Conservation (phyloP, 768 basidiomycete genomes). For the Suillus sp. region DNA sequence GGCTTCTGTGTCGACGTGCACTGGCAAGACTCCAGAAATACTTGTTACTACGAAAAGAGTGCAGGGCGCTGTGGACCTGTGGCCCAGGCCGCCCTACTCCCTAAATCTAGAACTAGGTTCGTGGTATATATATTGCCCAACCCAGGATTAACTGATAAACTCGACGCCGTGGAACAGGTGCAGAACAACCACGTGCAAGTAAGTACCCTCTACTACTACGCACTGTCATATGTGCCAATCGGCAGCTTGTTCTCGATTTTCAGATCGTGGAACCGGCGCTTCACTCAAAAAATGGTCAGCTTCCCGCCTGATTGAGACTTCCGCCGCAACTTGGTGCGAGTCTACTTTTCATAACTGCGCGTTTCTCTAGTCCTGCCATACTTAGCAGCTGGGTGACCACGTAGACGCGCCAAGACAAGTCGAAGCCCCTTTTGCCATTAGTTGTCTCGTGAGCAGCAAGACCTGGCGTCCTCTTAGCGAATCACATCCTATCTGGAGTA, state of each 20-base stretch:
- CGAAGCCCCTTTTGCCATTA: background rate
- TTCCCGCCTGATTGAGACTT: background rate
- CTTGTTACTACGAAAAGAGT: background rate
- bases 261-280: background rate
- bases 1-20: background rate
- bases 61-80: background rate
- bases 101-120: background rate
- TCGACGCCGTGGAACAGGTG: background rate
- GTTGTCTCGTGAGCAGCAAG: background rate
- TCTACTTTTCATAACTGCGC: background rate
- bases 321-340: background rate
- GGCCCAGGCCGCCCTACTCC: background rate
- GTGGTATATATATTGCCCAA: background rate
- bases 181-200: constrained; percentile 2
- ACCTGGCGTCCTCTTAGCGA: background rate
- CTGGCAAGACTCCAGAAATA: background rate
- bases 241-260: background rate
- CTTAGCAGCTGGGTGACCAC: background rate
- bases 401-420: background rate
- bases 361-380: background rate
- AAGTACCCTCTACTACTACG: background rate
- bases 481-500: background rate
- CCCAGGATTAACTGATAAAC: background rate
- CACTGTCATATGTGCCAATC: background rate
- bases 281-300: background rate